Percentiles rank a stretch among this genome's conserved stretches.
These are phyloP conservation scores for Leccinum fallax DNA, from an alignment of 1,284 basidiomycete species.

Conservation along the genomic window DNA sequence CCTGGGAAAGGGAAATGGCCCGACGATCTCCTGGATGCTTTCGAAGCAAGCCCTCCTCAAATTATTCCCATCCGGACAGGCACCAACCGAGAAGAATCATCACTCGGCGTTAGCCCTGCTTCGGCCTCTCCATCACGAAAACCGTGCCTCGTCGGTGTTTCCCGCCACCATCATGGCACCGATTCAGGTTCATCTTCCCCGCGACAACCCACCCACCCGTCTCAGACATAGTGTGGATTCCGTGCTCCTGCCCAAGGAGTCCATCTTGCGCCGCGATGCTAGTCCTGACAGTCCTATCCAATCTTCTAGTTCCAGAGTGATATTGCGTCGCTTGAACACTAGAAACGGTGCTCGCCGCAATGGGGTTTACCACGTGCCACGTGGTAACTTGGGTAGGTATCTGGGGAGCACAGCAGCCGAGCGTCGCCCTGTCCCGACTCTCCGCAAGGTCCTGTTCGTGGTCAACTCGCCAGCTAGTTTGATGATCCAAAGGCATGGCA, in stretches of 20 bases:
- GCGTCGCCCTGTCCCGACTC: slow-evolving; percentile 40
- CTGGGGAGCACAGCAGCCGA: slow-evolving; percentile 45
- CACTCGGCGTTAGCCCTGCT: slow-evolving; percentile 39
- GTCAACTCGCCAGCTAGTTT: slow-evolving; percentile 71
- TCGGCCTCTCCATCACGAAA: slow-evolving; percentile 60
- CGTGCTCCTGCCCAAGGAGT: slow-evolving; percentile 59
- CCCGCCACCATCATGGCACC: slow-evolving; percentile 47
- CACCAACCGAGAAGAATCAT: slow-evolving; percentile 30
- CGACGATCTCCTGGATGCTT: slow-evolving; percentile 72
- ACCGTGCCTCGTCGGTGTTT: slow-evolving; percentile 51
- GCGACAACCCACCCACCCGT: slow-evolving; percentile 60
- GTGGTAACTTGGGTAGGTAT: slow-evolving; percentile 42
- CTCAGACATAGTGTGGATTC: slow-evolving; percentile 61
- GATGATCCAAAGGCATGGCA: slow-evolving; percentile 54
- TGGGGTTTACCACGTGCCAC: slow-evolving; percentile 48
- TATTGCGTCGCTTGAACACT: slow-evolving; percentile 59
- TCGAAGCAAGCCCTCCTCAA: slow-evolving; percentile 38
- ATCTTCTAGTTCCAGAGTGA: slow-evolving; percentile 44
- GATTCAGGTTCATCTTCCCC: slow-evolving; percentile 52
- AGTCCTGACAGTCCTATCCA: slow-evolving; percentile 53
- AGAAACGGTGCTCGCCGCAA: slow-evolving; percentile 50
- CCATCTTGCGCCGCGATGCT: slow-evolving; percentile 51
- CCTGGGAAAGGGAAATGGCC: slow-evolving; percentile 82
- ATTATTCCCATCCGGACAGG: slow-evolving; percentile 36
- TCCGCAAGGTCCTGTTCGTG: slow-evolving; percentile 38